Evolutionary conservation across 2,329 filamentous ascomycete genomes (phyloP).

Genomic region (Aphanoascus verrucosus): DNA sequence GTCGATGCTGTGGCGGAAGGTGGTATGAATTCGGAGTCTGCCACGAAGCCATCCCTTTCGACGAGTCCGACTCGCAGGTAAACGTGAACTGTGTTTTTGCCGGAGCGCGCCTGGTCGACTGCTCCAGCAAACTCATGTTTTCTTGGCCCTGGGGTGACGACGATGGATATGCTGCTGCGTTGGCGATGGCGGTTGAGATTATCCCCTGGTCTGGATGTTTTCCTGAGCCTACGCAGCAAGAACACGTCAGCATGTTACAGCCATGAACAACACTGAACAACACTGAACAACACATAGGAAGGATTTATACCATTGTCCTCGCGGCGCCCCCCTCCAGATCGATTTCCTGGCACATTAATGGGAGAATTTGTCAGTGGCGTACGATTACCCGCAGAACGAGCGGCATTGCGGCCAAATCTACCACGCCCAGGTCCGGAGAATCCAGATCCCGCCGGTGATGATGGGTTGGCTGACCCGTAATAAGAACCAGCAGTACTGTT

Average conservation of each 20-base stretch:
- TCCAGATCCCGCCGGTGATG: slow-evolving; percentile 51
- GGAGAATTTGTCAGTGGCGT: slow-evolving; percentile 52
- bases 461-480: slow-evolving; percentile 46
- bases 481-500: slow-evolving; percentile 41
- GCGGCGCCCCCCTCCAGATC: slow-evolving; percentile 39
- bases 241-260: slow-evolving; percentile 9
- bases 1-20: slow-evolving; percentile 29
- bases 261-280: background rate
- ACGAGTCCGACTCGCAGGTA: slow-evolving; percentile 81
- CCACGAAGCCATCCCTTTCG: slow-evolving; percentile 61
- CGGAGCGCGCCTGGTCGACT: slow-evolving; percentile 52
- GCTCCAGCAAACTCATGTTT: slow-evolving; percentile 66
- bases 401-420: slow-evolving; percentile 56
- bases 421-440: slow-evolving; percentile 79
- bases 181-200: slow-evolving; percentile 85
- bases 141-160: slow-evolving; percentile 56
- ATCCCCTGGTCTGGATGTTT: slow-evolving; percentile 57
- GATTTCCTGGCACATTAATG: slow-evolving; percentile 44
- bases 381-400: slow-evolving; percentile 44
- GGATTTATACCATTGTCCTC: slow-evolving; percentile 21
- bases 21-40: slow-evolving; percentile 47
- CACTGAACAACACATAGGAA: background rate
- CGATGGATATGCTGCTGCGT: slow-evolving; percentile 59
- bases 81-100: slow-evolving; percentile 90
- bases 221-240: slow-evolving; percentile 26